A percentile compares a stretch with the other conserved stretches of the same genome.
These are phyloP conservation scores for Moricandia arvensis DNA, from an alignment of 345 rosid genomes.

Conservation along the genomic window DNA sequence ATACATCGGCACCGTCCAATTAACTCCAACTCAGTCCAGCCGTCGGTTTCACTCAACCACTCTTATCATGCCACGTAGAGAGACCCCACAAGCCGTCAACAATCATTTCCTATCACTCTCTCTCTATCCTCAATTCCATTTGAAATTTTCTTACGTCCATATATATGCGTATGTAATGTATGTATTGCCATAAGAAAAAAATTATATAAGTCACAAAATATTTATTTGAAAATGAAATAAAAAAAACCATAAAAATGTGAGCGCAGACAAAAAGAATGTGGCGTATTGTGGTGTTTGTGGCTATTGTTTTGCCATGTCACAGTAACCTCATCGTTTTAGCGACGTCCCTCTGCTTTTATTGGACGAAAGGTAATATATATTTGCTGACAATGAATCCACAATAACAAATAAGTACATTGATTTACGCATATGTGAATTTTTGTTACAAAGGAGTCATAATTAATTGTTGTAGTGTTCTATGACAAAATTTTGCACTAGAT, in stretches of 20 bases:
- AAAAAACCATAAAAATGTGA: not conserved
- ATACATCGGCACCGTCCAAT: slow-evolving; percentile 36
- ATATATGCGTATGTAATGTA: not conserved
- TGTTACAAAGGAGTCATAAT: not conserved
- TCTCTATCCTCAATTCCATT: slow-evolving; percentile 12
- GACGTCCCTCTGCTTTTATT: slow-evolving; percentile 13
- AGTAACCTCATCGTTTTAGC: slow-evolving; percentile 23
- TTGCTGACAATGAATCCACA: slow-evolving; percentile 4
- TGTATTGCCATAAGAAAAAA: not conserved
- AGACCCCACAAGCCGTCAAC: slow-evolving; percentile 13
- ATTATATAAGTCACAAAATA: not conserved
- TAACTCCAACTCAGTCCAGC: slow-evolving; percentile 20
- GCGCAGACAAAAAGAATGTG: slow-evolving; percentile 23
- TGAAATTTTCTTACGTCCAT: slow-evolving; percentile 20
- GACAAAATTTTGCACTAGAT: not conserved
- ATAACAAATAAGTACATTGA: not conserved
- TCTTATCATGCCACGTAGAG: slow-evolving; percentile 25
- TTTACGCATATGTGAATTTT: not conserved
- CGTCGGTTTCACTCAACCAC: slow-evolving; percentile 31
- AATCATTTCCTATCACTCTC: slow-evolving; percentile 26
- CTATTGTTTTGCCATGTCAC: slow-evolving; percentile 25
- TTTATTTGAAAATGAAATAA: not conserved
- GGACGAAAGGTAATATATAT: not conserved
- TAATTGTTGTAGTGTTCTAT: not conserved
- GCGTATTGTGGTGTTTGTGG: slow-evolving; percentile 25